Evolutionary conservation across 2,329 filamentous ascomycete species (phyloP).

Genomic region (Lecanicillium sp.): DNA sequence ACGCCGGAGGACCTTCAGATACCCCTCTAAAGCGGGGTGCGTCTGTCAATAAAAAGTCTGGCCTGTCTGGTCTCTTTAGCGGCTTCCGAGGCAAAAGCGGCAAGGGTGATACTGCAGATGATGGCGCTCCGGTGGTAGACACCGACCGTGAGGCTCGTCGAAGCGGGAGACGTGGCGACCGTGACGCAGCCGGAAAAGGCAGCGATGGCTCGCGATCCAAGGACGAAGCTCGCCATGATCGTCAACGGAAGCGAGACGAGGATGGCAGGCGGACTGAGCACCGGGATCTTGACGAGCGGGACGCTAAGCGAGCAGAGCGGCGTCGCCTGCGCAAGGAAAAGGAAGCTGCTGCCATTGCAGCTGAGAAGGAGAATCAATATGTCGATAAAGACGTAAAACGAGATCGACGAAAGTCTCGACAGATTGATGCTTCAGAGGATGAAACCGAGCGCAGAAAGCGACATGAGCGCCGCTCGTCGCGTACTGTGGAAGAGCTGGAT

Average conservation of each 20-base stretch:
- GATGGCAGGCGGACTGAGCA: conserved; percentile 40
- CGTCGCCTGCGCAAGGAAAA: conserved; percentile 41
- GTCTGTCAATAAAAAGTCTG: conserved; percentile 42
- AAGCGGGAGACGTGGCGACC: conserved; percentile 48
- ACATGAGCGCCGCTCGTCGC: conserved; percentile 41
- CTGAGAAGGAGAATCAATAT: conserved; percentile 37
- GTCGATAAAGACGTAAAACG: conserved; percentile 35
- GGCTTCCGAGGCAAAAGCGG: conserved; percentile 43
- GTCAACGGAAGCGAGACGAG: conserved; percentile 11
- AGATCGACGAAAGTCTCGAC: conserved; percentile 41
- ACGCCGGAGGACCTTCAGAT: conserved; percentile 23
- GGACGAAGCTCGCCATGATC: conserved; percentile 36
- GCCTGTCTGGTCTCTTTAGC: conserved; percentile 54
- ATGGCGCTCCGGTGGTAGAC: conserved; percentile 41
- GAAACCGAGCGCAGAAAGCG: conserved; percentile 48
- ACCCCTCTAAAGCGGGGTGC: conserved; percentile 24
- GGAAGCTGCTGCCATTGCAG: conserved; percentile 34
- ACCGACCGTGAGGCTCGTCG: conserved; percentile 55
- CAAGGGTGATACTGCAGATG: conserved; percentile 38
- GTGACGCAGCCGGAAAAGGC: conserved; percentile 28
- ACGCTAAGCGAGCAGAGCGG: conserved; percentile 42
- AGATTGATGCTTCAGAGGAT: conserved; percentile 33
- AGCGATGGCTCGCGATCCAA: conserved; percentile 47
- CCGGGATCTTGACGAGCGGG: conserved; percentile 40
- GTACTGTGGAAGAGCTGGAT: conserved; percentile 31